Evolutionary conservation across 2,329 filamentous ascomycete species (phyloP).

Genomic region (Pseudocercospora crystallina): DNA sequence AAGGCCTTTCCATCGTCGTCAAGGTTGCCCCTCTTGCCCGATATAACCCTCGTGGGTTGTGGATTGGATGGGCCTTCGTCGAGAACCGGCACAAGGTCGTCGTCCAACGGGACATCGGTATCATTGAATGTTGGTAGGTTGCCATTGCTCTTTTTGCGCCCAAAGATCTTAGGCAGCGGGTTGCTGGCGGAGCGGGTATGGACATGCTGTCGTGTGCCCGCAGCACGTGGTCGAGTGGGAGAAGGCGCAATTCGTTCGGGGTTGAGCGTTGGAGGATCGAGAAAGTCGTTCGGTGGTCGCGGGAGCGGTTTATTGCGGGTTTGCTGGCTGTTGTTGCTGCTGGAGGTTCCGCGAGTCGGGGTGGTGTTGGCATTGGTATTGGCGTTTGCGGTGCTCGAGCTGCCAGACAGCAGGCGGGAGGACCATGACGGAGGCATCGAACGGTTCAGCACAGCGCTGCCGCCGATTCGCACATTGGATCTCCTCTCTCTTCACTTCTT

Average conservation of each 20-base stretch:
- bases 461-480: not conserved
- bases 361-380: slow-evolving; percentile 15
- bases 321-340: slow-evolving; percentile 6
- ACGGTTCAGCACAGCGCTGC: not conserved
- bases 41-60: slow-evolving; percentile 27
- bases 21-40: slow-evolving; percentile 32
- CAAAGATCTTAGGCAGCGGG: slow-evolving; percentile 72
- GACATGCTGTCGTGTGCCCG: slow-evolving; percentile 24
- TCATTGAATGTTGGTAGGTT: slow-evolving; percentile 24
- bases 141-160: slow-evolving; percentile 54
- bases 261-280: slow-evolving; percentile 27
- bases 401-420: slow-evolving; percentile 30
- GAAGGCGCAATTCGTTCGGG: slow-evolving; percentile 21
- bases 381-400: not conserved
- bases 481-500: no score
- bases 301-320: slow-evolving; percentile 27
- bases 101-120: slow-evolving; percentile 41
- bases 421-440: slow-evolving; percentile 36
- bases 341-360: slow-evolving; percentile 15
- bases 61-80: slow-evolving; percentile 34
- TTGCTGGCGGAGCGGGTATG: slow-evolving; percentile 70
- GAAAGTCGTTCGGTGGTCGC: slow-evolving; percentile 19
- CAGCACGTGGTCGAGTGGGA: slow-evolving; percentile 20
- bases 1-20: slow-evolving; percentile 59
- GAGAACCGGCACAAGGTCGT: slow-evolving; percentile 44